These are phyloP conservation scores for Aurifilum marmelostoma DNA, from an alignment of 2,329 filamentous ascomycete genomes.

Conservation along the genomic window DNA sequence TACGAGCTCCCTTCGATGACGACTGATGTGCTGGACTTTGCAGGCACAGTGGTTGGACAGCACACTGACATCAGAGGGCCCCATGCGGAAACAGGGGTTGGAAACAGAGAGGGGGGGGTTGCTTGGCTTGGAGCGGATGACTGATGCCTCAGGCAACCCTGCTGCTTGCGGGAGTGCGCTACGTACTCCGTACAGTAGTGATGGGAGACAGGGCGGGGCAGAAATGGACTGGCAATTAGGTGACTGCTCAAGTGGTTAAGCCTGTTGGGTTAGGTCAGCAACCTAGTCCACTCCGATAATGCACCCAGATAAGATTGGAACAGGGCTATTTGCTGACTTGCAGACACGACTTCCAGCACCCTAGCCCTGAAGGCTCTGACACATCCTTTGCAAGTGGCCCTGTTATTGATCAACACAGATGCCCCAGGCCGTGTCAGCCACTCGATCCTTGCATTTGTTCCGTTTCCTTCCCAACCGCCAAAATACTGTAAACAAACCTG, in stretches of 20 bases:
- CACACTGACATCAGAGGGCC: conserved; percentile 18
- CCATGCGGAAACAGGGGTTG: background rate
- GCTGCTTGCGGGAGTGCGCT: background rate
- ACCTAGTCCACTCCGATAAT: background rate
- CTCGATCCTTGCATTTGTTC: conserved; percentile 21
- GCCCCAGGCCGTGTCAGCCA: conserved; percentile 18
- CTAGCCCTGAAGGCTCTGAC: background rate
- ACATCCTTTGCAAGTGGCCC: conserved; percentile 12
- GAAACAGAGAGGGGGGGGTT: background rate
- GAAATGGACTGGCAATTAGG: no score
- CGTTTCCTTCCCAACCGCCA: conserved; percentile 19
- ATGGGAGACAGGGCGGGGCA: no score
- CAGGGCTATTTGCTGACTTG: background rate
- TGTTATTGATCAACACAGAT: conserved; percentile 17
- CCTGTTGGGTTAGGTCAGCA: background rate
- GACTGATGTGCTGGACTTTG: conserved; percentile 20
- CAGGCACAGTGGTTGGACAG: conserved; percentile 2
- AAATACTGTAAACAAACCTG: conserved; percentile 17
- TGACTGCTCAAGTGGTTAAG: background rate
- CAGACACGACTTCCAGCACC: background rate
- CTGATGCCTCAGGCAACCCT: background rate
- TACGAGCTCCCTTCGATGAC: conserved; percentile 6
- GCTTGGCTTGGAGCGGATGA: background rate
- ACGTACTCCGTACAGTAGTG: no score
- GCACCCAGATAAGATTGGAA: background rate